These are phyloP conservation scores for Dactylellina parvicollis DNA, from an alignment of 2,329 filamentous ascomycete genomes.

Conservation along the genomic window DNA sequence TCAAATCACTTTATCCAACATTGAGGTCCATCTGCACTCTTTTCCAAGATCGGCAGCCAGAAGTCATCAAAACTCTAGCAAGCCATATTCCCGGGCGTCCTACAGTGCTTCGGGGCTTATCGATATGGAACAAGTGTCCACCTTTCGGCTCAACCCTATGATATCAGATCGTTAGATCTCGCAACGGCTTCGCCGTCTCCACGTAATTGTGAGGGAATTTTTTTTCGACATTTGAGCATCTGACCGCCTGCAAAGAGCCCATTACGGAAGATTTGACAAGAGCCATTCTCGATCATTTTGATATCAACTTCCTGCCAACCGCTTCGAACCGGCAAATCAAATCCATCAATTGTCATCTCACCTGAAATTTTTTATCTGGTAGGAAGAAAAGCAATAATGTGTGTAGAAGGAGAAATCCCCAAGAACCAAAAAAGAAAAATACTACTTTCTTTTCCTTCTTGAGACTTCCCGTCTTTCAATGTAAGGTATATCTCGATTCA, in stretches of 20 bases:
- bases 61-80: neutral
- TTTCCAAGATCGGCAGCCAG: constrained; percentile 13
- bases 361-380: neutral
- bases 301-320: constrained; percentile 43
- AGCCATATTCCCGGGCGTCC: too few species aligned
- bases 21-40: neutral
- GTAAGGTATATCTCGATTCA: constrained; percentile 45
- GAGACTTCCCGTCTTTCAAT: constrained; percentile 42
- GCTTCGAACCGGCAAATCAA: constrained; percentile 45
- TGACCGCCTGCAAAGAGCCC: constrained; percentile 44
- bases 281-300: constrained; percentile 9
- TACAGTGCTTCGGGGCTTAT: constrained; percentile 20
- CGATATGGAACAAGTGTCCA: constrained; percentile 26
- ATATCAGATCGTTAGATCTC: constrained; percentile 37
- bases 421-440: constrained; percentile 36
- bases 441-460: constrained; percentile 26
- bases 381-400: constrained; percentile 18
- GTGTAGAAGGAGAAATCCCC: neutral
- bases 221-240: constrained; percentile 33
- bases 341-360: constrained; percentile 45
- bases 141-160: constrained; percentile 11
- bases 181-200: constrained; percentile 36
- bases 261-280: constrained; percentile 18
- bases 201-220: constrained; percentile 24
- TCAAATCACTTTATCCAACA: neutral